Conservation (phyloP, 2,329 filamentous ascomycete species). For the Lasiodiplodia hormozganensis region DNA sequence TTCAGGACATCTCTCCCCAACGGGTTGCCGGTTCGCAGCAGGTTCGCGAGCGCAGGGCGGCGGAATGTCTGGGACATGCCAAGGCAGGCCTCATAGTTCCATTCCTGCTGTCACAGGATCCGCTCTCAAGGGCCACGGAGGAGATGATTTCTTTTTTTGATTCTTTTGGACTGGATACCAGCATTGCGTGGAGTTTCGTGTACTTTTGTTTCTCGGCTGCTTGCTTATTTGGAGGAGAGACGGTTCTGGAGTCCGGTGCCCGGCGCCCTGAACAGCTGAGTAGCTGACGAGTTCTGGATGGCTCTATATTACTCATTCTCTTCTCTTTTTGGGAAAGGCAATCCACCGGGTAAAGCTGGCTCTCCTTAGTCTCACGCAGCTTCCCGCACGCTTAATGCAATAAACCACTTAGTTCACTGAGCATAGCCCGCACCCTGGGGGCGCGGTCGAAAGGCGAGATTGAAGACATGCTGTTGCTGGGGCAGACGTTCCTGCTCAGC, state of each 20-base stretch:
- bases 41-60: constrained; percentile 1
- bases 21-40: not conserved
- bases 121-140: not conserved
- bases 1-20: not conserved
- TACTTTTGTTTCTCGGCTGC: constrained; percentile 24
- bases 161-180: constrained; percentile 28
- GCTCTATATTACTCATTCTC: constrained; percentile 12
- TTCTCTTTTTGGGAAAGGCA: constrained; percentile 10
- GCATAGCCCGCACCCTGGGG: constrained; percentile 13
- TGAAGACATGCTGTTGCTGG: constrained; percentile 22
- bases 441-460: constrained; percentile 29
- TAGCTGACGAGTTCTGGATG: constrained; percentile 18
- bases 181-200: constrained; percentile 29
- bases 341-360: constrained; percentile 17
- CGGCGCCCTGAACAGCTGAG: constrained; percentile 18
- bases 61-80: constrained; percentile 18
- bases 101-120: not conserved
- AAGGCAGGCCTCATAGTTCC: constrained; percentile 24
- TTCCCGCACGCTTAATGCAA: constrained; percentile 21
- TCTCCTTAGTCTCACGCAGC: constrained; percentile 17
- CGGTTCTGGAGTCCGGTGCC: constrained; percentile 23
- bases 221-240: constrained; percentile 11
- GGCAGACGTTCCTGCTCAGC: not conserved
- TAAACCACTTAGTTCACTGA: constrained; percentile 17
- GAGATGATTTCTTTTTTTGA: constrained; percentile 1